These are phyloP conservation scores for Pisolithus sp. DNA, from an alignment of 768 basidiomycete species.

Conservation along the genomic window DNA sequence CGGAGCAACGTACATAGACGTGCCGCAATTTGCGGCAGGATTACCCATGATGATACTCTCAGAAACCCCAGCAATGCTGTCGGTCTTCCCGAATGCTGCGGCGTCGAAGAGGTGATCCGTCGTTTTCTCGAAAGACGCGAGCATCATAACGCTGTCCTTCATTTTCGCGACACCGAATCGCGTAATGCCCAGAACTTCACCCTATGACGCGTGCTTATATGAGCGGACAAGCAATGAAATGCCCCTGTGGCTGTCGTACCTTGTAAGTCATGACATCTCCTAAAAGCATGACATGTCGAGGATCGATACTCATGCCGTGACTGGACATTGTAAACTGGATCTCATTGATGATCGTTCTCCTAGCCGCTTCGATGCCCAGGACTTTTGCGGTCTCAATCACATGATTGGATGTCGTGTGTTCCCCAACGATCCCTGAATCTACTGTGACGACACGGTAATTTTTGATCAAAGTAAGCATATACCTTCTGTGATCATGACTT, in stretches of 20 bases:
- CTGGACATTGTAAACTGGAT: constrained; percentile 96
- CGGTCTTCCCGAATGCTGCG: constrained; percentile 91
- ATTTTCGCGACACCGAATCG: constrained; percentile 99
- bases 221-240: background rate
- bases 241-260: constrained; percentile 33
- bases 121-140: constrained; percentile 98
- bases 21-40: constrained; percentile 88
- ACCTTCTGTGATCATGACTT: constrained; percentile 98
- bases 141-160: constrained; percentile 99
- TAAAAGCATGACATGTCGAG: constrained; percentile 95
- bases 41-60: constrained; percentile 99
- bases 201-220: constrained; percentile 41
- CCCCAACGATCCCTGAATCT: constrained; percentile 76
- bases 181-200: constrained; percentile 96
- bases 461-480: constrained; percentile 8
- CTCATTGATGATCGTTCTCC: constrained; percentile 91
- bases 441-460: background rate
- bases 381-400: constrained; percentile 94
- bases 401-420: constrained; percentile 91
- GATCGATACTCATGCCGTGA: constrained; percentile 98
- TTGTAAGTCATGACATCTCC: constrained; percentile 99
- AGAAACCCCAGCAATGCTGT: constrained; percentile 92
- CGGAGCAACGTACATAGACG: constrained; percentile 65
- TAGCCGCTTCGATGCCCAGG: constrained; percentile 96
- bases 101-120: constrained; percentile 99